phyloP scores from a whole-genome alignment of 75 land plant genomes.

The Sequoiadendron giganteum region DNA sequence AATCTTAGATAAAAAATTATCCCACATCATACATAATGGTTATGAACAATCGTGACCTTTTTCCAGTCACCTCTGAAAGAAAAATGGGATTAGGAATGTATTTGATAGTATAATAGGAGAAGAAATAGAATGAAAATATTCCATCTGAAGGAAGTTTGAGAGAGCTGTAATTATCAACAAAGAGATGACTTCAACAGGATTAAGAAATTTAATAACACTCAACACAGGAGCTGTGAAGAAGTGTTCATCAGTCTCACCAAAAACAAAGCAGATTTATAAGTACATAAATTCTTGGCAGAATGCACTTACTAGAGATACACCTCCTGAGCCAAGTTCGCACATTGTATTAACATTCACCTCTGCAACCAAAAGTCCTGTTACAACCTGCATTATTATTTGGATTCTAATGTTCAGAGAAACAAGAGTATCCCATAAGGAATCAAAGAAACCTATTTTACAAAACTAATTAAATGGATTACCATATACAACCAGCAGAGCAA shows the following conservation, averaged over 20 bases:
- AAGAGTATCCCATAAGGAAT: not conserved
- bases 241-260: not conserved
- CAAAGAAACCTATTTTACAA: not conserved
- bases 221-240: constrained; percentile 4
- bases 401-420: not conserved
- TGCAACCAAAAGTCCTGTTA: constrained; percentile 88
- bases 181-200: not conserved
- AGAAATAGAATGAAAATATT: not conserved
- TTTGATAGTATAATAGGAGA: not conserved
- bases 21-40: not conserved
- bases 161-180: not conserved
- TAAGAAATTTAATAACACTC: not conserved
- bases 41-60: not conserved
- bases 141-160: not conserved
- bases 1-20: not conserved
- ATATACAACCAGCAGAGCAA: constrained; percentile 87
- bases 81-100: not conserved
- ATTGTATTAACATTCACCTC: constrained; percentile 97
- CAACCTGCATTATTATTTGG: constrained; percentile 54
- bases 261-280: not conserved
- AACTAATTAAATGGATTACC: constrained; percentile 39
- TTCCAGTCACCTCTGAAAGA: not conserved
- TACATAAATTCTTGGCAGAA: not conserved
- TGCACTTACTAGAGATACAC: constrained; percentile 81
- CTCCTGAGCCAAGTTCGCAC: constrained; percentile 98